phyloP scores from a whole-genome alignment of 305 asterid genomes.

The Fraxinus paxiana region DNA sequence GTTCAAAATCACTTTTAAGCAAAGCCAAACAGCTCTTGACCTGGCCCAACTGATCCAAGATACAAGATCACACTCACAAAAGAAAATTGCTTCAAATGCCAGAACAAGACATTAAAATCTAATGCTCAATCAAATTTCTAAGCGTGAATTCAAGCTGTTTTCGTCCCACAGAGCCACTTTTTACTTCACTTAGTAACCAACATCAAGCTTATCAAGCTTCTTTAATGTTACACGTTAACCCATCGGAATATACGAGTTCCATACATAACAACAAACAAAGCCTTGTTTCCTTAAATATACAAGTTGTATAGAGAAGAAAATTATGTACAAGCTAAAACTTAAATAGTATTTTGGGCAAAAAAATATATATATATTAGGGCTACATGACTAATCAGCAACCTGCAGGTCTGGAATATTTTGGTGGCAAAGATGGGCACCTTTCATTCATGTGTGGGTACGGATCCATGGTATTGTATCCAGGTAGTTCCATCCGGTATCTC shows the following conservation, averaged over 20 bases:
- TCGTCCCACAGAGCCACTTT: not conserved
- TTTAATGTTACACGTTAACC: slow-evolving; percentile 6
- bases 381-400: slow-evolving; percentile 48
- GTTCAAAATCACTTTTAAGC: not conserved
- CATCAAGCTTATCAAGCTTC: not conserved
- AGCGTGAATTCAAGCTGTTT: not conserved
- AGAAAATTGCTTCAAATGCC: not conserved
- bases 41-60: not conserved
- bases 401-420: slow-evolving; percentile 51
- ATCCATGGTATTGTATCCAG: slow-evolving; percentile 68
- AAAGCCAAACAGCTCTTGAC: not conserved
- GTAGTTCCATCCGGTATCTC: slow-evolving; percentile 78
- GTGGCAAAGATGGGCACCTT: slow-evolving; percentile 80
- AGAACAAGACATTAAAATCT: not conserved
- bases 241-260: slow-evolving; percentile 1
- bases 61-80: not conserved
- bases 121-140: not conserved
- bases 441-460: slow-evolving; percentile 86
- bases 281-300: slow-evolving; percentile 13
- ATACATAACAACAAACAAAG: not conserved
- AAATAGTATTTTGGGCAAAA: not conserved
- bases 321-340: slow-evolving; percentile 14
- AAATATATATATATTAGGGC: not conserved
- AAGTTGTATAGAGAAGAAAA: not conserved
- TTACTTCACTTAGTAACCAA: not conserved